Conservation (phyloP, 2,329 filamentous ascomycete genomes). For the Monosporascus ibericus region DNA sequence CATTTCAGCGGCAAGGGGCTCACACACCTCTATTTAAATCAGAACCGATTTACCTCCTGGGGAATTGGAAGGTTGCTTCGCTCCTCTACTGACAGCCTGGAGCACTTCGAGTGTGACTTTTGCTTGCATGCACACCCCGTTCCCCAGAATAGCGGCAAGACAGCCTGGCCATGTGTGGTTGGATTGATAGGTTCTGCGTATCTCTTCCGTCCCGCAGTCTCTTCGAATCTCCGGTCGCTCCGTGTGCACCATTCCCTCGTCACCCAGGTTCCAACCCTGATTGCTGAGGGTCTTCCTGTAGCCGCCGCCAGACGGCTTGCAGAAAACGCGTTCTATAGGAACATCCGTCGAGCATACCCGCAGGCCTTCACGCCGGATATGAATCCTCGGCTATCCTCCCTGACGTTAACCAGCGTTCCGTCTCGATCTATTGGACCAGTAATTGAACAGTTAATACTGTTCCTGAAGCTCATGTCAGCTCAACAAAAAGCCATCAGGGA, state of each 20-base stretch:
- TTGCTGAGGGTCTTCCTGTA: slow-evolving; percentile 29
- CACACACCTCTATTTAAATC: slow-evolving; percentile 50
- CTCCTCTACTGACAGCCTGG: slow-evolving; percentile 38
- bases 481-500: slow-evolving; percentile 44
- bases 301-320: slow-evolving; percentile 34
- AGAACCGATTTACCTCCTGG: slow-evolving; percentile 39
- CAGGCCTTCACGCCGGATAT: slow-evolving; percentile 46
- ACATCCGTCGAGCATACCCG: slow-evolving; percentile 40
- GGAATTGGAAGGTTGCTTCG: slow-evolving; percentile 39
- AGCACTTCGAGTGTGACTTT: slow-evolving; percentile 46
- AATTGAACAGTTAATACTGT: slow-evolving; percentile 38
- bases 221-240: slow-evolving; percentile 46
- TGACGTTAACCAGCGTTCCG: slow-evolving; percentile 51
- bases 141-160: slow-evolving; percentile 18
- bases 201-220: slow-evolving; percentile 46
- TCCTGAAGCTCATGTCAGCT: slow-evolving; percentile 38
- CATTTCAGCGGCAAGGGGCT: slow-evolving; percentile 29
- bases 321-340: slow-evolving; percentile 37
- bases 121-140: slow-evolving; percentile 23
- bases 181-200: slow-evolving; percentile 41
- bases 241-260: slow-evolving; percentile 56
- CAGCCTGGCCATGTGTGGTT: slow-evolving; percentile 26
- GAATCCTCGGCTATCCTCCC: slow-evolving; percentile 47
- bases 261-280: slow-evolving; percentile 45
- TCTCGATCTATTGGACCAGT: slow-evolving; percentile 45